Evolutionary conservation across 352 stramenopile species (phyloP).

Genomic region (Phytophthora capsici): DNA sequence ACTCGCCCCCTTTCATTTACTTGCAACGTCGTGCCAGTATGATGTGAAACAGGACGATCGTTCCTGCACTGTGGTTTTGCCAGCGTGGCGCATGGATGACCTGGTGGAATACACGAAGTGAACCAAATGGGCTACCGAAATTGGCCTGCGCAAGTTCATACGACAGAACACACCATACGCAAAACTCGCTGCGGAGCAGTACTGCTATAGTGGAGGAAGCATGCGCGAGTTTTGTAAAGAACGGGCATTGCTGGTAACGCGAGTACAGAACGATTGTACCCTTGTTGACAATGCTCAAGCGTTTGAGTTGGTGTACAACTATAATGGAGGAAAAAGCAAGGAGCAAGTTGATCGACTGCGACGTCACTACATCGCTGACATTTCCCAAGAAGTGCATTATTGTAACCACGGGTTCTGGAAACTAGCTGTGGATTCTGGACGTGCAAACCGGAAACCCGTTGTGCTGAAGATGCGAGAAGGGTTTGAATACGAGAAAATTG

Average conservation of each 20-base stretch:
- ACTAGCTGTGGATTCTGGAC: not conserved
- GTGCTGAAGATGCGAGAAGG: too few relatives aligned
- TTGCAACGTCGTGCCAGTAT: too few relatives aligned
- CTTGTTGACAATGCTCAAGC: not conserved
- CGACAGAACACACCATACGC: too few relatives aligned
- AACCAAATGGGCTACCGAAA: slow-evolving; percentile 24
- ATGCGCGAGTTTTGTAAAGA: not conserved
- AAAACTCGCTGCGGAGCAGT: not conserved
- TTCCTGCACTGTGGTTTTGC: too few relatives aligned
- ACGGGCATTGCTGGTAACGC: not conserved
- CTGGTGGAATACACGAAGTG: slow-evolving; percentile 27
- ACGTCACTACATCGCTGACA: not conserved
- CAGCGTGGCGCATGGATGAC: slow-evolving; percentile 20
- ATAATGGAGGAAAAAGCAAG: not conserved
- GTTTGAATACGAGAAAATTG: not conserved
- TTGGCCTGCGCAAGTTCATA: too few relatives aligned
- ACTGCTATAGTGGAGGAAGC: not conserved
- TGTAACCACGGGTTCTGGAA: not conserved
- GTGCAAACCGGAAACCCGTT: not conserved
- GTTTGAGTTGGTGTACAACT: not conserved
- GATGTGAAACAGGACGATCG: too few relatives aligned
- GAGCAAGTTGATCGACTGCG: not conserved
- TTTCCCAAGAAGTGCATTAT: not conserved
- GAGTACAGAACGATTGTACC: not conserved
- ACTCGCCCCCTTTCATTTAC: too few relatives aligned